Evolutionary conservation across 768 basidiomycete species (phyloP).

Genomic region (Amanita brunnescens): DNA sequence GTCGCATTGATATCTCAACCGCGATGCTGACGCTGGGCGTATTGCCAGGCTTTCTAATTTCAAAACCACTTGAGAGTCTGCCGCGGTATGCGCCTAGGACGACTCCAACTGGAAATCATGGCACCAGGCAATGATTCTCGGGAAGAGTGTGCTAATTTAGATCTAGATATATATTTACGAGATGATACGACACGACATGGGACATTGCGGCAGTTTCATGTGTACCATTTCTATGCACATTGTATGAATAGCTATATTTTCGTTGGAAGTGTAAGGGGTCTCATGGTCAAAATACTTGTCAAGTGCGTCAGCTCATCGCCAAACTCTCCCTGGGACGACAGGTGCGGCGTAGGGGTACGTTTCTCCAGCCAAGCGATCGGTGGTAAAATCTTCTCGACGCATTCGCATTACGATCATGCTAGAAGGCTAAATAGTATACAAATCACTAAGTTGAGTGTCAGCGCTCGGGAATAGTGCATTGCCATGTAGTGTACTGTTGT

Average conservation of each 20-base stretch:
- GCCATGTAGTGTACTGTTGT: too few relatives aligned
- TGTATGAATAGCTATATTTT: neutral
- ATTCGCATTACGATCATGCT: too few relatives aligned
- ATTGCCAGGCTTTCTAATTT: slow-evolving; percentile 1
- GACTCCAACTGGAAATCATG: neutral
- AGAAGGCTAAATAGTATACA: too few relatives aligned
- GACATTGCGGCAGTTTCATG: neutral
- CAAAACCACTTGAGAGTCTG: slow-evolving; percentile 6
- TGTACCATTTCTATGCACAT: neutral
- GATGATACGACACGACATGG: neutral
- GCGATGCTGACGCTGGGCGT: neutral
- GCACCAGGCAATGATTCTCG: neutral
- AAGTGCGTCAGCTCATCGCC: too few relatives aligned
- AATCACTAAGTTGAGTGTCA: too few relatives aligned
- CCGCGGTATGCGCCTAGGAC: slow-evolving; percentile 2
- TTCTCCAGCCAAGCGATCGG: too few relatives aligned
- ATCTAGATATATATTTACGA: neutral
- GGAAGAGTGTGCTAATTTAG: neutral
- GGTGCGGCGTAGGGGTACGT: too few relatives aligned
- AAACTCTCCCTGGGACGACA: too few relatives aligned
- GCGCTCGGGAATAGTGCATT: too few relatives aligned
- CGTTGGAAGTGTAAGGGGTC: too few relatives aligned
- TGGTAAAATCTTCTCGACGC: too few relatives aligned
- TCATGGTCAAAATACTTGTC: too few relatives aligned
- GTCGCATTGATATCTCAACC: neutral